A percentile compares a stretch with the other conserved stretches of the same genome.
Evolutionary conservation across 352 stramenopile genomes (phyloP).

Genomic region (Globisporangium cystogenes): DNA sequence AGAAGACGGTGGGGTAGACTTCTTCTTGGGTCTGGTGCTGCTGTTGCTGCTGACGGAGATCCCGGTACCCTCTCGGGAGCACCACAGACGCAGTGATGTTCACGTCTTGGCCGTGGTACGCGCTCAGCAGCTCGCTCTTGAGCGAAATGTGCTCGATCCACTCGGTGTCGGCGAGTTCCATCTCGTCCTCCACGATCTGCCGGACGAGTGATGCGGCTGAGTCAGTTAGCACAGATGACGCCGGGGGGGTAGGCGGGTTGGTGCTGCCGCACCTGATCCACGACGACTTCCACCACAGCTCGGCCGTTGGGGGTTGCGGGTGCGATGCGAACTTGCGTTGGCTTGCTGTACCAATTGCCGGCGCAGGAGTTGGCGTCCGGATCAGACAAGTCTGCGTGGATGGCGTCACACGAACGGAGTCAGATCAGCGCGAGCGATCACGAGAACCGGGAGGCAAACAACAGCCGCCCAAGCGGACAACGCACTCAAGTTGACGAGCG

Average conservation of each 20-base stretch:
- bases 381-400: conserved; percentile 42
- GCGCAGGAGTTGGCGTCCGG: conserved; percentile 57
- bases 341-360: conserved; percentile 60
- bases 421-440: background rate
- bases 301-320: conserved; percentile 2
- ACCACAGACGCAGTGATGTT: conserved; percentile 64
- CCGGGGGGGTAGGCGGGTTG: too few species aligned
- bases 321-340: conserved; percentile 32
- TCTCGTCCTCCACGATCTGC: conserved; percentile 27
- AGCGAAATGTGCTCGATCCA: conserved; percentile 63
- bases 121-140: conserved; percentile 62
- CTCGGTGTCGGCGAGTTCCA: conserved; percentile 43
- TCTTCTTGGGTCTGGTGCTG: background rate
- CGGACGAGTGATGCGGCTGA: background rate
- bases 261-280: conserved; percentile 31
- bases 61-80: conserved; percentile 52
- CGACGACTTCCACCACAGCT: conserved; percentile 43
- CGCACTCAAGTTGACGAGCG: conserved; percentile 56
- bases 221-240: background rate
- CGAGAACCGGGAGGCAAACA: background rate
- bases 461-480: background rate
- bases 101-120: conserved; percentile 61
- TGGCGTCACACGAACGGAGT: background rate
- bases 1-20: conserved; percentile 61
- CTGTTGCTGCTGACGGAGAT: conserved; percentile 1